Percentiles rank a stretch among this genome's conserved stretches.
These are phyloP conservation scores for Rhododendron ferrugineum DNA, from an alignment of 148 eudicot species.

Conservation along the genomic window DNA sequence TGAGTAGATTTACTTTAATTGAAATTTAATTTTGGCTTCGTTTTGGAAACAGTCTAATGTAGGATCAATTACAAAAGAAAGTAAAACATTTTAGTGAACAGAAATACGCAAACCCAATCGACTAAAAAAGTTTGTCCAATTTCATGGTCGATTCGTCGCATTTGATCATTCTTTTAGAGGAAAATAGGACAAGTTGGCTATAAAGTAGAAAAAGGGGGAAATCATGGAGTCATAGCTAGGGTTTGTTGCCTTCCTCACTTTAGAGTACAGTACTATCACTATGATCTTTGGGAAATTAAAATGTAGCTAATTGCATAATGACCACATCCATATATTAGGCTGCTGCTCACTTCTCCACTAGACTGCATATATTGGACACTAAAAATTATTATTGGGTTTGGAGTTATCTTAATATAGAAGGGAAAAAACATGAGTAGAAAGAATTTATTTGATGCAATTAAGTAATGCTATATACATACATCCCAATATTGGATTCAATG, in stretches of 20 bases:
- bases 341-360: background rate
- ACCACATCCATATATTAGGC: no score
- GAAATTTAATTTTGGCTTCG: background rate
- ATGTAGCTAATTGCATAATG: background rate
- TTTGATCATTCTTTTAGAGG: background rate
- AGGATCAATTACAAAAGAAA: background rate
- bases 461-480: no score
- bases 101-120: background rate
- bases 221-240: background rate
- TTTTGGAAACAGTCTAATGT: background rate
- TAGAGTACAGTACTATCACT: background rate
- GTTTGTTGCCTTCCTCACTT: background rate
- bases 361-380: background rate
- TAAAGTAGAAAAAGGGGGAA: background rate
- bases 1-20: background rate
- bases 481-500: no score
- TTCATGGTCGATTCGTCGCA: conserved; percentile 10
- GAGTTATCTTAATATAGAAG: background rate
- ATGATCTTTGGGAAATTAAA: background rate
- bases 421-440: background rate
- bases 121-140: background rate
- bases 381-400: background rate
- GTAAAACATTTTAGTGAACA: background rate
- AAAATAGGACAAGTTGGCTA: background rate
- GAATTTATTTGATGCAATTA: no score